A percentile compares a stretch with the other conserved stretches of the same genome.
Evolutionary conservation across 1,284 basidiomycete species (phyloP).

Genomic region (Leccinum fallax): DNA sequence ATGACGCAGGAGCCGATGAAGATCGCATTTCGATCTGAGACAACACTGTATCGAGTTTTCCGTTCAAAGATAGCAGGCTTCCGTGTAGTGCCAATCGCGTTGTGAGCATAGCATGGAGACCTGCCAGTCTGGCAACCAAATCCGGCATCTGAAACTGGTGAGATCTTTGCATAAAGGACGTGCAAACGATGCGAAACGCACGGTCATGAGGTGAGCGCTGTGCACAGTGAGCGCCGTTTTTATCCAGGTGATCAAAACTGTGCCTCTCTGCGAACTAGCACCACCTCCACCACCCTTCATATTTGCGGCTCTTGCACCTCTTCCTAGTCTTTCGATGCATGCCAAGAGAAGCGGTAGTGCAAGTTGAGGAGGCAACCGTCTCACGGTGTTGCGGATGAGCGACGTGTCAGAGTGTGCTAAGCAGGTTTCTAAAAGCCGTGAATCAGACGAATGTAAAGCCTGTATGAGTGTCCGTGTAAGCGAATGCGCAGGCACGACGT

Average conservation of each 20-base stretch:
- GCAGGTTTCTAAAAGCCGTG: constrained; percentile 86
- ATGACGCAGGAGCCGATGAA: constrained; percentile 58
- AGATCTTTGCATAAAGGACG: constrained; percentile 16
- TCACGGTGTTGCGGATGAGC: constrained; percentile 88
- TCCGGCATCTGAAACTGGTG: constrained; percentile 71
- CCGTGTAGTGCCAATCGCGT: constrained; percentile 84
- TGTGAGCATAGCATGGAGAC: constrained; percentile 83
- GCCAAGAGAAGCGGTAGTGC: constrained; percentile 87
- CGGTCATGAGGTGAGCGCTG: constrained; percentile 93
- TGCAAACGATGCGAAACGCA: constrained; percentile 42
- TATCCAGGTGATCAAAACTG: constrained; percentile 86
- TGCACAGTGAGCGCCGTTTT: constrained; percentile 86
- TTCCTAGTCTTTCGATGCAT: constrained; percentile 87
- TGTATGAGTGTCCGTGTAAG: constrained; percentile 95
- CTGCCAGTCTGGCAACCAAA: constrained; percentile 80
- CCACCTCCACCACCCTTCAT: constrained; percentile 82
- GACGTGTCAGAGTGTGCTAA: constrained; percentile 81
- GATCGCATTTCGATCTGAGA: constrained; percentile 90
- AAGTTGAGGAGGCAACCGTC: constrained; percentile 86
- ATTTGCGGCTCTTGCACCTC: constrained; percentile 71
- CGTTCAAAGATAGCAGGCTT: constrained; percentile 83
- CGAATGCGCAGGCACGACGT: constrained; percentile 79
- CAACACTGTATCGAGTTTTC: constrained; percentile 90
- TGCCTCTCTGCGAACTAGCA: constrained; percentile 85
- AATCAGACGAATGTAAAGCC: constrained; percentile 94